A percentile compares a stretch with the other conserved stretches of the same genome.
Evolutionary conservation across 2,329 filamentous ascomycete species (phyloP).

Genomic region (Metarhizium robertsii): DNA sequence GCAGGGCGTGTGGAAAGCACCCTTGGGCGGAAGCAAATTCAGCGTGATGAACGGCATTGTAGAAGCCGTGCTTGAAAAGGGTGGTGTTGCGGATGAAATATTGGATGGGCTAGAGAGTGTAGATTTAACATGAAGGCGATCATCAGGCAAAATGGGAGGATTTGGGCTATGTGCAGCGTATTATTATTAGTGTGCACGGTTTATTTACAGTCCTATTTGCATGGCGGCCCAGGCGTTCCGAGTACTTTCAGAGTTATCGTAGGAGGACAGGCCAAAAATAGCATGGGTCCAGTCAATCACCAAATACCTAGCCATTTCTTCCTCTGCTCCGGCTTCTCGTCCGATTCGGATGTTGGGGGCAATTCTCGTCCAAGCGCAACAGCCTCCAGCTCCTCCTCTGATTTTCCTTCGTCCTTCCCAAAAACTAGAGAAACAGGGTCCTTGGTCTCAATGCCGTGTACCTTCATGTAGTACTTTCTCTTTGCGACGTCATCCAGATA

Average conservation of each 20-base stretch:
- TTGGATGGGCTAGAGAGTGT: constrained; percentile 72
- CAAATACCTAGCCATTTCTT: constrained; percentile 86
- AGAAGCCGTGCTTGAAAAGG: constrained; percentile 63
- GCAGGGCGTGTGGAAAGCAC: constrained; percentile 78
- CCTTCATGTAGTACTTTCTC: constrained; percentile 74
- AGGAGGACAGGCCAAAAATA: background rate
- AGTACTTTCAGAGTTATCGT: background rate
- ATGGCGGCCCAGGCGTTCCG: background rate
- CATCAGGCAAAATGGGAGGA: background rate
- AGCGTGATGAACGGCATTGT: constrained; percentile 64
- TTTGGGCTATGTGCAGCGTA: background rate
- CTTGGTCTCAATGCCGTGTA: constrained; percentile 67
- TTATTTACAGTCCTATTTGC: background rate
- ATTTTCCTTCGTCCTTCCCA: constrained; percentile 25
- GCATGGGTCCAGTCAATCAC: constrained; percentile 28
- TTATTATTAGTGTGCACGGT: background rate
- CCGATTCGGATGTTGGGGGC: constrained; percentile 15
- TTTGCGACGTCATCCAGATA: constrained; percentile 82
- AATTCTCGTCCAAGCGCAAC: constrained; percentile 27
- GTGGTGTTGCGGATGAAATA: constrained; percentile 79
- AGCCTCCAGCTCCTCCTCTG: constrained; percentile 26
- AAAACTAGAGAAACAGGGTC: constrained; percentile 41
- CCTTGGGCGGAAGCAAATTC: constrained; percentile 74
- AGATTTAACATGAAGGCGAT: constrained; percentile 45
- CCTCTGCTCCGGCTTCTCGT: constrained; percentile 25